Evolutionary conservation across 2,329 filamentous ascomycete genomes (phyloP).

Genomic region (Aureobasidium leucospermi): DNA sequence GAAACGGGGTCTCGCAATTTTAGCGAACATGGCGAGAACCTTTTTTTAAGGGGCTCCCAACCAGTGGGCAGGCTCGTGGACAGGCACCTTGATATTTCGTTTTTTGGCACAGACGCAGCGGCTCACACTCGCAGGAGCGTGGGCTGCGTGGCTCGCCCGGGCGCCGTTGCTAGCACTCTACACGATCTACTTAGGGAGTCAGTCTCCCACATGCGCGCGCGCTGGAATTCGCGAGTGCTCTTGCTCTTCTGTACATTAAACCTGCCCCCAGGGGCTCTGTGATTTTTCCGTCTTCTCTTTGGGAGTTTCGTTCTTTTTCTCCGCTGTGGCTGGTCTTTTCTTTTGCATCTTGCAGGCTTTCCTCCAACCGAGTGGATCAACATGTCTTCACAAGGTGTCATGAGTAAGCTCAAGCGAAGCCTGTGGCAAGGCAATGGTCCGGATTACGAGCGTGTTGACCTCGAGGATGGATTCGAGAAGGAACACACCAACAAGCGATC

Average conservation of each 20-base stretch:
- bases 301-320: background rate
- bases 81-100: background rate
- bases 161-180: slow-evolving; percentile 6
- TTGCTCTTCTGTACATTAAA: background rate
- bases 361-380: background rate
- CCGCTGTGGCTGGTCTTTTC: background rate
- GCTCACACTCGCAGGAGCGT: background rate
- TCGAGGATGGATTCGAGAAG: slow-evolving; percentile 4
- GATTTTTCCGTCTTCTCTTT: background rate
- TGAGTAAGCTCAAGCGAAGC: slow-evolving; percentile 7
- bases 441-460: slow-evolving; percentile 2
- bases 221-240: background rate
- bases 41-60: background rate
- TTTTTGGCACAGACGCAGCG: slow-evolving; percentile 4
- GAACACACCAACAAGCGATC: background rate
- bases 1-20: slow-evolving; percentile 3
- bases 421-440: slow-evolving; percentile 1
- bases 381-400: background rate
- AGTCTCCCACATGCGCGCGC: background rate
- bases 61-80: background rate
- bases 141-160: background rate
- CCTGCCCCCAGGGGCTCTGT: background rate
- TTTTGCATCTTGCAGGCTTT: background rate
- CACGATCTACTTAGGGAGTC: slow-evolving; percentile 5
- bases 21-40: background rate